Evolutionary conservation across 2,329 filamentous ascomycete genomes (phyloP).

Genomic region (Ophiostoma triangulosporum): DNA sequence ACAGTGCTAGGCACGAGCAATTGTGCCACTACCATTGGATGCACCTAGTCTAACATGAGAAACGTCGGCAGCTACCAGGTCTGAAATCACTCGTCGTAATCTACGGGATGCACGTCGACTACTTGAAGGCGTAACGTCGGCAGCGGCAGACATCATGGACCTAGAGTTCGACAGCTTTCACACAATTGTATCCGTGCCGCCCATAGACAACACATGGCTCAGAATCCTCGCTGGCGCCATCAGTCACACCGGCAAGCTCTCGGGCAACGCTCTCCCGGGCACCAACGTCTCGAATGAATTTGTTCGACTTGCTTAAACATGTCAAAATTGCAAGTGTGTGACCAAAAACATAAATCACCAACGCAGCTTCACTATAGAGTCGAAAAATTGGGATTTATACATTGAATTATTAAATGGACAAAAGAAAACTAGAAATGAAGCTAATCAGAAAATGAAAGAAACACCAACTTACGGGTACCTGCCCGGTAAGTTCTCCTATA

Average conservation of each 20-base stretch:
- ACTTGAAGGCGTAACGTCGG: constrained; percentile 9
- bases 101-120: constrained; percentile 12
- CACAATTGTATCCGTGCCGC: constrained; percentile 6
- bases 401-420: no score
- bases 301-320: no score
- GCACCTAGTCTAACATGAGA: not conserved
- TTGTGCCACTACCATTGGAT: not conserved
- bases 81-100: constrained; percentile 13
- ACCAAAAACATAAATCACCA: no score
- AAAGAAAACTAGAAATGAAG: not conserved
- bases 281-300: no score
- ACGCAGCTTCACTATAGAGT: no score
- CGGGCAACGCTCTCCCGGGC: no score
- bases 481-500: not conserved
- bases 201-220: not conserved
- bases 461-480: not conserved
- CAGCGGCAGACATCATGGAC: not conserved
- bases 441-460: not conserved
- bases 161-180: not conserved
- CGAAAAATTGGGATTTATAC: no score
- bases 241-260: not conserved
- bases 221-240: not conserved
- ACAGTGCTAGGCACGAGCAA: not conserved
- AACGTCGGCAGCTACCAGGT: constrained; percentile 7
- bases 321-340: no score